phyloP scores from a whole-genome alignment of 257 asterid species.

The Przewalskia tangutica region DNA sequence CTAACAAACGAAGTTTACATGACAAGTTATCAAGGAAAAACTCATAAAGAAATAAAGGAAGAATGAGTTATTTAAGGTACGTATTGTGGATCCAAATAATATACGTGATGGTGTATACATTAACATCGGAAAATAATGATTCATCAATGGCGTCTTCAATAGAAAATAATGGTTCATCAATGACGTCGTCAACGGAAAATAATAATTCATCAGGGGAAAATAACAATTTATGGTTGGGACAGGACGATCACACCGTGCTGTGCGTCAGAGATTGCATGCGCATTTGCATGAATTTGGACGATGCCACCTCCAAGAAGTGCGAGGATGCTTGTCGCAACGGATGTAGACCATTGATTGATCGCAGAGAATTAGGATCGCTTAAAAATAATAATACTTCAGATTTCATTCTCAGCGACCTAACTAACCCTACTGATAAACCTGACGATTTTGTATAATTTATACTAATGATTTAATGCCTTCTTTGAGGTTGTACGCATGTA shows the following conservation, averaged over 20 bases:
- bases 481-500: no score
- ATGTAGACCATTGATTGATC: constrained; percentile 6
- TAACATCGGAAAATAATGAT: no score
- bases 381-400: background rate
- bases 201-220: no score
- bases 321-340: constrained; percentile 9
- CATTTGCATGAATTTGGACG: constrained; percentile 10
- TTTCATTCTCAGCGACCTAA: background rate
- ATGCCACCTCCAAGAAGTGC: background rate
- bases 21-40: background rate
- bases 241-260: background rate
- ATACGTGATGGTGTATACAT: background rate
- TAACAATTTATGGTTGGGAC: background rate
- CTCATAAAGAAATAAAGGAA: background rate
- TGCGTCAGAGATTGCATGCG: constrained; percentile 16
- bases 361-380: background rate
- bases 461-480: no score
- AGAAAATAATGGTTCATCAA: no score
- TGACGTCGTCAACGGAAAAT: no score
- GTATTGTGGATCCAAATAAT: background rate
- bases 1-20: background rate
- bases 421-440: no score
- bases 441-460: no score
- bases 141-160: no score
- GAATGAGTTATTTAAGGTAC: background rate